Evolutionary conservation across 2,329 filamentous ascomycete genomes (phyloP).

Genomic region (Fonsecaea multimorphosa): DNA sequence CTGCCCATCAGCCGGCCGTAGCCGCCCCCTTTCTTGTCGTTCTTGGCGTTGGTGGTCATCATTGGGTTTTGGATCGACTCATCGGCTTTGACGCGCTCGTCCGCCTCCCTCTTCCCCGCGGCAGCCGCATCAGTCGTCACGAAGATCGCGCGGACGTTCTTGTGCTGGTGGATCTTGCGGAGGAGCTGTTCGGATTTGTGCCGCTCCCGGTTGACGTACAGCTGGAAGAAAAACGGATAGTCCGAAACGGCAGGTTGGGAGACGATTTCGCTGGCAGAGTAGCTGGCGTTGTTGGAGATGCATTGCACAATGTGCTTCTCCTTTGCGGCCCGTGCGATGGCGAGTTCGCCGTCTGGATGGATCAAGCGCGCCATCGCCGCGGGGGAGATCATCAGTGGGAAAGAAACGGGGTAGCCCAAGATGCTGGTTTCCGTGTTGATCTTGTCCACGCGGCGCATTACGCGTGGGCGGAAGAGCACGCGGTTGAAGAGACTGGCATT

Average conservation of each 20-base stretch:
- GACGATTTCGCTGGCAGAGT: slow-evolving; percentile 61
- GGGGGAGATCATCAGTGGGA: slow-evolving; percentile 69
- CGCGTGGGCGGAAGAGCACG: slow-evolving; percentile 66
- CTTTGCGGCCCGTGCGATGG: slow-evolving; percentile 60
- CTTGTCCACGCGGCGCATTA: slow-evolving; percentile 62
- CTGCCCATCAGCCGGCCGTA: slow-evolving; percentile 60
- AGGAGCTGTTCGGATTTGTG: slow-evolving; percentile 57
- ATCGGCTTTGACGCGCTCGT: slow-evolving; percentile 60
- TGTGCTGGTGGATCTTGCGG: slow-evolving; percentile 42
- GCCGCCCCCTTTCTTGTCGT: slow-evolving; percentile 62
- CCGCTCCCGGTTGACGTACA: slow-evolving; percentile 62
- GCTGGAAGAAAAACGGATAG: slow-evolving; percentile 60
- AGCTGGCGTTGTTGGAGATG: slow-evolving; percentile 67
- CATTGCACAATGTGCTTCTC: slow-evolving; percentile 63
- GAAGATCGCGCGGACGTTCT: slow-evolving; percentile 39
- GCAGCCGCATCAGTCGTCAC: slow-evolving; percentile 44
- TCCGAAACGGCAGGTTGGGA: slow-evolving; percentile 46
- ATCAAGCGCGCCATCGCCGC: slow-evolving; percentile 69
- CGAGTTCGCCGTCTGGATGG: slow-evolving; percentile 68
- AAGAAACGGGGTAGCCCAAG: slow-evolving; percentile 58
- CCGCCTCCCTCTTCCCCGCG: slow-evolving; percentile 62
- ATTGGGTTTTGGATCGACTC: slow-evolving; percentile 48
- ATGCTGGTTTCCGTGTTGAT: slow-evolving; percentile 61
- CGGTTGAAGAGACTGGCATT: slow-evolving; percentile 63
- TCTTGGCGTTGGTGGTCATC: slow-evolving; percentile 44